These are phyloP conservation scores for Amborella trichopoda DNA, from an alignment of 164 flowering plant species.

Conservation along the genomic window DNA sequence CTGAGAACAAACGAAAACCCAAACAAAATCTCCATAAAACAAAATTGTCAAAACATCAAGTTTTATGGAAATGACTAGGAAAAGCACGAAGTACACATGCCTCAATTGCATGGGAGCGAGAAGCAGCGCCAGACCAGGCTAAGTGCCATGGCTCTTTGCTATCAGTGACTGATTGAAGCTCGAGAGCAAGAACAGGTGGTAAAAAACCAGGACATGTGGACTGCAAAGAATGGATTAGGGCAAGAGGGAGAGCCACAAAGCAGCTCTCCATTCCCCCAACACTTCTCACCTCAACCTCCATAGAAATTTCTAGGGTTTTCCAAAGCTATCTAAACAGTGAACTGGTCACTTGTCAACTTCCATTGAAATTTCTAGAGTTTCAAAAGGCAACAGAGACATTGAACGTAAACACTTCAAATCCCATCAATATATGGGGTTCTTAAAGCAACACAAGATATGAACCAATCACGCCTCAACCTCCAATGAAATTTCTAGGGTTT, in stretches of 20 bases:
- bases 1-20: neutral
- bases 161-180: constrained; percentile 36
- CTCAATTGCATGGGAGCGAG: constrained; percentile 69
- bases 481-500: too few species aligned
- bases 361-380: too few species aligned
- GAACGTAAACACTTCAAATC: too few species aligned
- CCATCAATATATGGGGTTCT: too few species aligned
- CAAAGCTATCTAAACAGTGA: too few species aligned
- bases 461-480: too few species aligned
- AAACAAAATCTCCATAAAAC: neutral
- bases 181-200: constrained; percentile 57
- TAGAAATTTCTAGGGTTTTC: too few species aligned
- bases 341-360: too few species aligned
- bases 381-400: too few species aligned
- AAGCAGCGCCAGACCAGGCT: constrained; percentile 88
- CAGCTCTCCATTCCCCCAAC: constrained; percentile 68
- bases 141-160: constrained; percentile 38
- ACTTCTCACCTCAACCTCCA: constrained; percentile 64
- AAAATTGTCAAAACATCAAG: neutral
- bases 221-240: constrained; percentile 68
- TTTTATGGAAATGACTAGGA: neutral
- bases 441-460: too few species aligned
- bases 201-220: constrained; percentile 27
- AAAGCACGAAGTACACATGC: constrained; percentile 15
- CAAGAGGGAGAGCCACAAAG: constrained; percentile 72